Percentiles rank a stretch among this genome's conserved stretches.
These are phyloP conservation scores for Davidsoniella australis DNA, from an alignment of 2,329 filamentous ascomycete genomes.

Conservation along the genomic window DNA sequence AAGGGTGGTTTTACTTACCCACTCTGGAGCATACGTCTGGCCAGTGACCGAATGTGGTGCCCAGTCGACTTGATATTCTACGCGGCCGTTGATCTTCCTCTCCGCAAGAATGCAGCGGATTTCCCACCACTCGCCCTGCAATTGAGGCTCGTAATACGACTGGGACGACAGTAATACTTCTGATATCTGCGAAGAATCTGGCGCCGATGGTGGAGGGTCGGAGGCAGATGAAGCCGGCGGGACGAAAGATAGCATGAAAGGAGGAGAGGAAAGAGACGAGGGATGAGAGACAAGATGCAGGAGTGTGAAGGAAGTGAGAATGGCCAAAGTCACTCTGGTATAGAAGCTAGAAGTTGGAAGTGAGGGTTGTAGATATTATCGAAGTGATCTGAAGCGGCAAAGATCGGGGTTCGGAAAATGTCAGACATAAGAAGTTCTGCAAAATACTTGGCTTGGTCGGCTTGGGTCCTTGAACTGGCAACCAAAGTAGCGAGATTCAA, in stretches of 20 bases:
- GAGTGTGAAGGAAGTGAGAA: no score
- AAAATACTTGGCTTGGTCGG: no score
- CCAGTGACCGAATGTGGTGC: conserved; percentile 8
- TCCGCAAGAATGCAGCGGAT: conserved; percentile 9
- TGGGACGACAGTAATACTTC: background rate
- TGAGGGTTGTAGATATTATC: no score
- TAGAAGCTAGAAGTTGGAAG: no score
- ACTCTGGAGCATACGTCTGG: conserved; percentile 10
- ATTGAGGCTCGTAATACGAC: background rate
- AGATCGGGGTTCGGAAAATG: no score
- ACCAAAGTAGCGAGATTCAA: no score
- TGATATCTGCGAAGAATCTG: background rate
- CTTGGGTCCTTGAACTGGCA: no score
- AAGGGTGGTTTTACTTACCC: conserved; percentile 5
- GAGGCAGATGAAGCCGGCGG: background rate
- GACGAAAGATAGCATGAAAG: conserved; percentile 1
- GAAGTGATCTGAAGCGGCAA: no score
- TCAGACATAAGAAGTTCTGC: no score
- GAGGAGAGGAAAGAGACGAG: no score
- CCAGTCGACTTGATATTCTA: conserved; percentile 12
- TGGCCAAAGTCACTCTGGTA: no score
- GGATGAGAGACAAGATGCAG: no score
- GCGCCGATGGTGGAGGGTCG: background rate
- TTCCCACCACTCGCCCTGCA: conserved; percentile 9
- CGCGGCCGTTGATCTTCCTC: conserved; percentile 1